These are phyloP conservation scores for Kwoniella dendrophila DNA, from an alignment of 768 basidiomycete species.

Conservation along the genomic window DNA sequence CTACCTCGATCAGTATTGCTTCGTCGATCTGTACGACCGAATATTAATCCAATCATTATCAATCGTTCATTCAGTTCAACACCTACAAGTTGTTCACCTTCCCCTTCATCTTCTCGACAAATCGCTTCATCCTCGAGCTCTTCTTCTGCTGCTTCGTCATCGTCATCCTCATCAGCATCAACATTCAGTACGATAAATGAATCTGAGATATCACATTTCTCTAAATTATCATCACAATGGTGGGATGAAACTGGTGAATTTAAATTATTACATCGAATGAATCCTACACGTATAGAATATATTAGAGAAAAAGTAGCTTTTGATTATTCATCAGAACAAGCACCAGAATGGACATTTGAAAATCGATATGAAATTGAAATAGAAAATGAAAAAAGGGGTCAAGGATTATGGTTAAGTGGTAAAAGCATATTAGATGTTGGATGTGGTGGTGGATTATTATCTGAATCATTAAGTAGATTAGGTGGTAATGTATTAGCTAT, in stretches of 20 bases:
- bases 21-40: neutral
- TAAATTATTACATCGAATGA: conserved; percentile 86
- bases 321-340: conserved; percentile 22
- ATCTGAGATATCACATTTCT: conserved; percentile 85
- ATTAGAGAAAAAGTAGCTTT: conserved; percentile 60
- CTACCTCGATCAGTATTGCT: neutral
- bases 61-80: conserved; percentile 10
- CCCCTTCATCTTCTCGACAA: conserved; percentile 7
- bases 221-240: conserved; percentile 84
- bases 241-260: conserved; percentile 96
- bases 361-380: conserved; percentile 30
- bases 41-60: neutral
- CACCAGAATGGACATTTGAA: conserved; percentile 49
- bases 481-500: conserved; percentile 88
- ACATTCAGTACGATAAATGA: conserved; percentile 66
- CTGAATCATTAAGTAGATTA: conserved; percentile 86
- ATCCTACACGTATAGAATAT: conserved; percentile 82
- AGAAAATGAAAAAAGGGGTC: conserved; percentile 26
- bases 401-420: conserved; percentile 61
- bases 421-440: conserved; percentile 84
- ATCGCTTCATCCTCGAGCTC: conserved; percentile 2
- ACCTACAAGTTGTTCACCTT: neutral
- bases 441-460: conserved; percentile 90
- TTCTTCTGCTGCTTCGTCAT: neutral
- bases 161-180: conserved; percentile 12